A percentile compares a stretch with the other conserved stretches of the same genome.
These are phyloP conservation scores for Globisporangium solare DNA, from an alignment of 352 stramenopile species.

Conservation along the genomic window DNA sequence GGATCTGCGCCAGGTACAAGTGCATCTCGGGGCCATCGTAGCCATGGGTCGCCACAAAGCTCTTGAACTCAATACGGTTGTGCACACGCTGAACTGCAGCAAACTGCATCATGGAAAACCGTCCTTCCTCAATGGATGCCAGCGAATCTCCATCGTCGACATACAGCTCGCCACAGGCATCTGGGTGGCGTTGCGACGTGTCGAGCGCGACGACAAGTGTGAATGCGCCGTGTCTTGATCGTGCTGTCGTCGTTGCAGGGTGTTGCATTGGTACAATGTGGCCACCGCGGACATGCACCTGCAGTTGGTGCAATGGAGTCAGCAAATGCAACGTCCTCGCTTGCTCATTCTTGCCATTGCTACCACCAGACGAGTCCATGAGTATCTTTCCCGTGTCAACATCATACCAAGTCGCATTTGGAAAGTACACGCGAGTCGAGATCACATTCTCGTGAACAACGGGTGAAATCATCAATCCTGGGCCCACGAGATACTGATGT, in stretches of 20 bases:
- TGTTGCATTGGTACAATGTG: conserved; percentile 60
- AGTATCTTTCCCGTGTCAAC: conserved; percentile 37
- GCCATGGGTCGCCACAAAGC: conserved; percentile 26
- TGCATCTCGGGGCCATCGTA: conserved; percentile 74
- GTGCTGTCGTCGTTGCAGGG: conserved; percentile 43
- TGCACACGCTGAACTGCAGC: conserved; percentile 28
- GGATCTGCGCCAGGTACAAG: conserved; percentile 38
- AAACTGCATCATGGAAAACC: conserved; percentile 54
- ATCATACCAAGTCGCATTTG: conserved; percentile 68
- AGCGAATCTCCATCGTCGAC: conserved; percentile 75
- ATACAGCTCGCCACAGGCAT: conserved; percentile 59
- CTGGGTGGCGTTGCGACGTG: conserved; percentile 9
- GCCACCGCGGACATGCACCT: conserved; percentile 63
- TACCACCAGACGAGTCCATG: conserved; percentile 5
- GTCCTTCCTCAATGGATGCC: conserved; percentile 43
- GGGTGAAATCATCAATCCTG: conserved; percentile 73
- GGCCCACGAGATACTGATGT: conserved; percentile 67
- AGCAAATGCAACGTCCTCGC: conserved; percentile 33
- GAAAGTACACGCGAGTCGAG: conserved; percentile 56
- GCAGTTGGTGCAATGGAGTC: conserved; percentile 48
- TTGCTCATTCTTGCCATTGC: neutral
- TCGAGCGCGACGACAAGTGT: conserved; percentile 51
- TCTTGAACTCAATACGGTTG: conserved; percentile 37
- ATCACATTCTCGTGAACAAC: conserved; percentile 65
- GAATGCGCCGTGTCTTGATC: conserved; percentile 52